Base-by-base conservation (phyloP, 1,284 basidiomycete genomes). In the Sporisorium exsertum region DNA sequence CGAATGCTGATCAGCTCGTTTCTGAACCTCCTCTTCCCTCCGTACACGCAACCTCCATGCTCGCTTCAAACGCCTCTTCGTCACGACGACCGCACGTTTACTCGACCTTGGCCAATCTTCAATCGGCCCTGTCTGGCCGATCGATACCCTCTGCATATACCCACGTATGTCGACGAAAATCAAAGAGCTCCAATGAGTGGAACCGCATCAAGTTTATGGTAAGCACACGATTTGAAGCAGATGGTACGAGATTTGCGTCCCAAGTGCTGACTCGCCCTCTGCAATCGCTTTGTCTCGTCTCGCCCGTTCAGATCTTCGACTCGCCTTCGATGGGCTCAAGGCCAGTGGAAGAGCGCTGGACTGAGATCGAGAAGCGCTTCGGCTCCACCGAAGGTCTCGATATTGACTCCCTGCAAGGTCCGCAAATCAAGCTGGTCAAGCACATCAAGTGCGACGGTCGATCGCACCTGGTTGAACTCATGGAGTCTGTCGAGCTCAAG, bases 181-280 rank as follows among this genome's bases (percentile, higher is more conserved):
- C 90, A 89, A 6, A 88, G 91, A 66, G 90, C 90, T 46, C 90
- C 70, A 58, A 78, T 70, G 89, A 89, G 60, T 91, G 90, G 90
- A 86, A 88, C 59, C 86, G 86, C 8, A 89, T 91, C 64, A 89
- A 88, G 26, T 91, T 89, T 83, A 89, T 90, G 86, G 89, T 90
- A 49, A 27, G 77, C 59, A n/a, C 12, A 20, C 5, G 20, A 4
- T 22, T 20, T 35, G n/a, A 22, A 3, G 15, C 37, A 3, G 12
- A 35, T 35, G 27, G 42, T 8, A 42, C 1, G 24, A 37, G 12
- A 16, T 9, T 13, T 43, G 10, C 12, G 16, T 40, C 24, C n/a
- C 16, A 16, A 16, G 37, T 43, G 20, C 56, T 54, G 51, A 59
- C 29, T 15, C 42, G 5, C 46, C 20, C 27, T 50, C 26, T 50